Base-by-base conservation (phyloP, 495 filamentous ascomycete genomes). In the Amphirosellinia nigrospora region DNA sequence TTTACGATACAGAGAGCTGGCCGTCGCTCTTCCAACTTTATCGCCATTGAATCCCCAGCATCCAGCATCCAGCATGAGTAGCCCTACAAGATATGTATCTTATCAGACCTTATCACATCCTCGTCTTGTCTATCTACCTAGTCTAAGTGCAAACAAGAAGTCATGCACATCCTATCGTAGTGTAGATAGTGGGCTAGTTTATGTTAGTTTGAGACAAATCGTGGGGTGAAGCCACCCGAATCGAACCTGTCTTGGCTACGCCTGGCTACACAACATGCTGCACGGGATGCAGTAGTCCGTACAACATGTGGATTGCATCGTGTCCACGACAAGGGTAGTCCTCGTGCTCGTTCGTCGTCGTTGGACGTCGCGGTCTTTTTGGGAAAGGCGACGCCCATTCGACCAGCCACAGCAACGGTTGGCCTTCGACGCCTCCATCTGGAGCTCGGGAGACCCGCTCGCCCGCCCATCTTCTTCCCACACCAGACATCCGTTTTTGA, bases 171-270 rank as follows among this genome's bases (percentile, higher is more conserved):
- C 15, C 26, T 48, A 46, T 28, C 7, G 58, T 61, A 61, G 58
- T 39, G 6, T 28, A n/a, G 30, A n/a, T 41, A 19, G 1, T 41
- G 26, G 53, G n/a, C n/a, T n/a, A n/a, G n/a, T n/a, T n/a, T n/a
- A n/a, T n/a, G n/a, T n/a, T n/a, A n/a, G n/a, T n/a, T n/a, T n/a
- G 28, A 8, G 63, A 53, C 32, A n/a, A n/a, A 65, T 56, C 34
- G 64, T 59, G 64, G 64, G 53, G 64, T 46, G 53, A 67, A 59
- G 64, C 64, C 64, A 56, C 64, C 48, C 48, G 55, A 55, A 46
- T 45, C 21, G 60, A 64, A 21, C 30, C 6, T 36, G 48, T 56
- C 64, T 67, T 58, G 52, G 52, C 48, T 58, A 46, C 50, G 41
- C 64, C 58, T 58, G 52, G 52, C 48, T 58, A 46, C 50, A 55